phyloP scores from a whole-genome alignment of 75 land plant species.

The Sequoia sempervirens region DNA sequence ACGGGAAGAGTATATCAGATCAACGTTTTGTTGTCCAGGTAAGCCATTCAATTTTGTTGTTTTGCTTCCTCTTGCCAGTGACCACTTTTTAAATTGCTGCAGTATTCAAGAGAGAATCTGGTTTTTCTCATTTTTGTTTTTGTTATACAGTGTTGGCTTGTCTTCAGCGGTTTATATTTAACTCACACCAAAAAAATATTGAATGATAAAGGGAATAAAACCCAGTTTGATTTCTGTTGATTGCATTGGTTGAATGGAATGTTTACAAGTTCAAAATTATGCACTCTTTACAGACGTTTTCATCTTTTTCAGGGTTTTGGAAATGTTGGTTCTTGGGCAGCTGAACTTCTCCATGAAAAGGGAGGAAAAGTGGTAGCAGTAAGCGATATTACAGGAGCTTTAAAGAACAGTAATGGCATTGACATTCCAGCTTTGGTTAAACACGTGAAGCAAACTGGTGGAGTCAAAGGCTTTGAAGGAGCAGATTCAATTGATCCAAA shows the following conservation, averaged over 20 bases:
- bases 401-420: conserved; percentile 59
- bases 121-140: neutral
- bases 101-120: neutral
- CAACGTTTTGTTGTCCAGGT: conserved; percentile 88
- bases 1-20: conserved; percentile 64
- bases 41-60: neutral
- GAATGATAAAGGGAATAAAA: neutral
- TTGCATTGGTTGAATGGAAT: neutral
- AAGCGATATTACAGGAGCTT: conserved; percentile 67
- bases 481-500: conserved; percentile 55
- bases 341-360: conserved; percentile 57
- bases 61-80: neutral
- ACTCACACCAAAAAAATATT: neutral
- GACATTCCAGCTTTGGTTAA: conserved; percentile 52
- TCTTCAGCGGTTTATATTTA: neutral
- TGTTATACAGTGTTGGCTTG: neutral
- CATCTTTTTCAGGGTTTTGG: conserved; percentile 59
- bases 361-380: conserved; percentile 77
- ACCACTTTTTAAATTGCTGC: too few relatives aligned
- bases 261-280: neutral
- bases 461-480: conserved; percentile 44
- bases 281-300: neutral
- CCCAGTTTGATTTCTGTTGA: neutral
- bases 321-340: conserved; percentile 87
- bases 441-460: conserved; percentile 39